These are phyloP conservation scores for Verticillium nonalfalfae DNA, from an alignment of 2,329 filamentous ascomycete genomes.

Conservation along the genomic window DNA sequence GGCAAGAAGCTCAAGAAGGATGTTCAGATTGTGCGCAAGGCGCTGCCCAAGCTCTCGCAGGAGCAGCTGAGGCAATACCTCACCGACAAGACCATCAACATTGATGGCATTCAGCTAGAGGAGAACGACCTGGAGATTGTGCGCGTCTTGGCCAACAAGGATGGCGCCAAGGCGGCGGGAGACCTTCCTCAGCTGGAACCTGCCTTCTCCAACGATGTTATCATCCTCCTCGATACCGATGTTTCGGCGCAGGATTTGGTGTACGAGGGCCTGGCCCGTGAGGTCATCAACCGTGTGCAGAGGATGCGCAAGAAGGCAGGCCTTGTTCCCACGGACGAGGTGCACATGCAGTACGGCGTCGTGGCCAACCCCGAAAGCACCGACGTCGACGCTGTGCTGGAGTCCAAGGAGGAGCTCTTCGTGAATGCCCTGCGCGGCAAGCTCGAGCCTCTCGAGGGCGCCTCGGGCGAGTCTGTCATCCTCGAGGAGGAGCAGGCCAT, in stretches of 20 bases:
- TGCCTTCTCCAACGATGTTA: constrained; percentile 57
- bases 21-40: constrained; percentile 84
- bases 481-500: constrained; percentile 80
- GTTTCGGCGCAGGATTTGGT: constrained; percentile 73
- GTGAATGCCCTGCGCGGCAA: constrained; percentile 73
- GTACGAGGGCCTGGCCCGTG: constrained; percentile 81
- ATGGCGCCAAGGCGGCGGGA: neutral
- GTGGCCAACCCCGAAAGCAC: constrained; percentile 72
- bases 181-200: neutral
- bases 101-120: constrained; percentile 80
- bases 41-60: constrained; percentile 70
- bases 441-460: constrained; percentile 44
- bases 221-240: constrained; percentile 82
- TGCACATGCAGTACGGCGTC: constrained; percentile 89
- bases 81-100: constrained; percentile 63
- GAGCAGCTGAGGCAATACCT: constrained; percentile 78
- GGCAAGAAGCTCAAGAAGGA: constrained; percentile 98
- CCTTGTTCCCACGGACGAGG: constrained; percentile 84
- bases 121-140: constrained; percentile 64
- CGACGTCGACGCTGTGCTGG: constrained; percentile 64
- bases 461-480: constrained; percentile 43
- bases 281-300: constrained; percentile 91
- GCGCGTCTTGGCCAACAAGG: constrained; percentile 9
- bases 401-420: constrained; percentile 60
- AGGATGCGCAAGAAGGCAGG: constrained; percentile 90